Base-by-base conservation (phyloP, 352 stramenopile species). In the Phytophthora sansomeana region DNA sequence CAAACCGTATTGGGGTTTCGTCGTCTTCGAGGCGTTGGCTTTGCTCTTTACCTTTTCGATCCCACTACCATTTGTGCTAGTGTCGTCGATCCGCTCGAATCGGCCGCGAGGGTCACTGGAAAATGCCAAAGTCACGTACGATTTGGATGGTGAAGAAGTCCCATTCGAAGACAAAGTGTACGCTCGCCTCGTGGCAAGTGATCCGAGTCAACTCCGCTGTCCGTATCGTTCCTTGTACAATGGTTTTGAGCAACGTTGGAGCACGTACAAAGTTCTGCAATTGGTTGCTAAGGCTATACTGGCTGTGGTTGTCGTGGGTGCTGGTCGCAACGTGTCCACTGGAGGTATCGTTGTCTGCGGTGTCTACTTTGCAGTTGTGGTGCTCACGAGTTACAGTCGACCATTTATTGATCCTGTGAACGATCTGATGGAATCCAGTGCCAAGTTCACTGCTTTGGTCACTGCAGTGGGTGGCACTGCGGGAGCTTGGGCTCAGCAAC, bases 181-280 rank as follows among this genome's bases (percentile, higher is more conserved):
- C 64, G 42, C 70, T 2, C 69, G 63, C 4, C 58, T 80, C 0
- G 63, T 87, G 5, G 53, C 60, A 1, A 74, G 61, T 5, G 68
- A 85, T 11, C 71, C 78, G 2, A 74, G 53, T 8, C 78, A 87
- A 28, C 39, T 79, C 4, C 54, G 59, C 4, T 83, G 70, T 41
- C 78, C 78, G 1, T 87, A 83, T 48, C 65, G 69, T 6, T 83
- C 77, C 49, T 67, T 87, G 13, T 87, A 87, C 59, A 65, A 57
- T 7, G 75, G 78, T 7, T 85, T 83, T 24, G 78, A 87, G 52
- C 66, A 61, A 46, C 64, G 66, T 29, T 85, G 75, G 78, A 72
- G 63, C 24, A 67, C 71, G 30, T 87, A 85, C 60, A 82, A 83
- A 42, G 71, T 84, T 0, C 63, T 79, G 24, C 67, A 80, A 54